Conservation (phyloP, 2,329 filamentous ascomycete genomes). For the Purpureocillium takamizusanense region DNA sequence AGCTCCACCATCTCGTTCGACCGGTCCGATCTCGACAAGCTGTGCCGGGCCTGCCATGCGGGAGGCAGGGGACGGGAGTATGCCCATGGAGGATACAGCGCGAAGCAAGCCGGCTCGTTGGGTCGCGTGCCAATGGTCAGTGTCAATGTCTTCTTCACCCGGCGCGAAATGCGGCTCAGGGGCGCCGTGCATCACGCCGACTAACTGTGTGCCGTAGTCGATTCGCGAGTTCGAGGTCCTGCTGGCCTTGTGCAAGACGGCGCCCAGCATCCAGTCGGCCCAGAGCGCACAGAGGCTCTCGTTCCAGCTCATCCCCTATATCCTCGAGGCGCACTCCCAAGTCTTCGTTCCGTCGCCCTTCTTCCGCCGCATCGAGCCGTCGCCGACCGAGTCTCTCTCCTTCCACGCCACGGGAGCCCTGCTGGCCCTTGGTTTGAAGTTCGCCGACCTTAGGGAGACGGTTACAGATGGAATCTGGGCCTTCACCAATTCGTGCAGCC, state of each 20-base stretch:
- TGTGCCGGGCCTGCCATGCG: constrained; percentile 49
- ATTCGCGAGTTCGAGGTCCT: constrained; percentile 88
- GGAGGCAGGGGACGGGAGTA: constrained; percentile 32
- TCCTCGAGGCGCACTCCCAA: constrained; percentile 77
- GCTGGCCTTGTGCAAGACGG: constrained; percentile 83
- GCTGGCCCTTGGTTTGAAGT: constrained; percentile 68
- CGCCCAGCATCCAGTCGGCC: constrained; percentile 60
- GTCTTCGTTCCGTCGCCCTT: constrained; percentile 71
- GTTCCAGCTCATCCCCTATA: constrained; percentile 72
- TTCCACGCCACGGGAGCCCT: constrained; percentile 72
- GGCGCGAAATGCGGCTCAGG: too few species aligned
- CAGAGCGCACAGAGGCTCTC: constrained; percentile 71
- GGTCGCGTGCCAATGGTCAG: constrained; percentile 52
- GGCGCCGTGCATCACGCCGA: too few species aligned
- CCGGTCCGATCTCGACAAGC: constrained; percentile 52
- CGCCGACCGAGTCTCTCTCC: constrained; percentile 78
- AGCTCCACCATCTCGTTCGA: constrained; percentile 46
- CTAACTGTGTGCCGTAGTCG: constrained; percentile 47
- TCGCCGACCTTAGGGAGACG: constrained; percentile 56
- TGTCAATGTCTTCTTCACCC: too few species aligned
- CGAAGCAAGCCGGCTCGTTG: constrained; percentile 30
- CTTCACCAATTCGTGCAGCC: constrained; percentile 64
- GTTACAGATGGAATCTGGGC: constrained; percentile 58
- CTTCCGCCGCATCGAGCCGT: constrained; percentile 74
- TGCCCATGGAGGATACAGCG: constrained; percentile 36